Base-by-base conservation (phyloP, 208 protist species). In the Acanthamoeba triangularis region DNA sequence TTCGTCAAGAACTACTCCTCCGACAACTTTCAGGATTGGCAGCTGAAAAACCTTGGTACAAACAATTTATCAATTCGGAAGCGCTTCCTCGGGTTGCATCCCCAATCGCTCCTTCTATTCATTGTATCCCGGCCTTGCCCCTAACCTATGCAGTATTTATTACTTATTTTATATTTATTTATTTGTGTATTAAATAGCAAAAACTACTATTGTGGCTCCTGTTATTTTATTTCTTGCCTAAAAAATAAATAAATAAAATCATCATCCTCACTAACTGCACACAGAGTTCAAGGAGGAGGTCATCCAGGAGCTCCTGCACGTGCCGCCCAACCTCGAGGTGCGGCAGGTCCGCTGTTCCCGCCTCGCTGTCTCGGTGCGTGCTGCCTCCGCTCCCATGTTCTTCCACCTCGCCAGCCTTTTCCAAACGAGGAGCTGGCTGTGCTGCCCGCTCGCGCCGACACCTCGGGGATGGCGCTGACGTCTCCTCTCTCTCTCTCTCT, bases 231-330 rank as follows among this genome's bases (percentile, higher is more conserved):
- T 78, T 74, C 13, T 25, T 72, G 10, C 20, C 7, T 72, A 33
- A 33, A 72, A 35, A n/a, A 16, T 6, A 33, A 25, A 35, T 72
- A 25, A 33, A 33, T 25, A 72, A 37, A 16, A 74, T 33, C 10
- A n/a, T 23, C 25, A 30, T 6, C 65, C 11, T 25, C 25, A 11
- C 30, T 5, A 72, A 5, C 28, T 78, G 30, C 16, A 65, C 0
- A 8, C 80, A 88, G 80, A 88, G 80, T 88, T 88, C 80, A 88
- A 88, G 35, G 80, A 88, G 35, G 80, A 88, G 80, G 80, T 88
- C 41, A 88, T 88, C 23, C 80, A 88, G n/a, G 47, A 61, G 13
- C 41, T 88, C 20, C 49, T 88, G 44, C 25, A 88, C 28, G 80
- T 88, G 16, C 80, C 80, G 28, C 80, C 80, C 23, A 88, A 88